Percentiles rank a stretch among this genome's conserved stretches.
phyloP scores from a whole-genome alignment of 2,329 filamentous ascomycete species.

The Penicillium sp. region DNA sequence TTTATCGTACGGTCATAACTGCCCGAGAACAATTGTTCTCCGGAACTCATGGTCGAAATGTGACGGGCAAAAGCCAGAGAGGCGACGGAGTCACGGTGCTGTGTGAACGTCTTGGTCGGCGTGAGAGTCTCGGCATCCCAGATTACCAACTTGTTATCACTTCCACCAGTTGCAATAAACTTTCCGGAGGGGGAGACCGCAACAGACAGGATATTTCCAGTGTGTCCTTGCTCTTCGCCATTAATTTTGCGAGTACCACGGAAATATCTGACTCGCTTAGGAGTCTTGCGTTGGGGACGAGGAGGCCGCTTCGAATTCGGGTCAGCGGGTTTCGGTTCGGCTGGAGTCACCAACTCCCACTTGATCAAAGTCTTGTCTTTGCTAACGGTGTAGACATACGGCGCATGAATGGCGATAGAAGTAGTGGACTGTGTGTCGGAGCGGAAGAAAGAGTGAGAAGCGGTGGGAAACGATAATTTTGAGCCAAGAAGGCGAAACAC shows the following conservation, averaged over 20 bases:
- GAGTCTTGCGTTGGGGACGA: slow-evolving; percentile 43
- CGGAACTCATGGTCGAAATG: slow-evolving; percentile 54
- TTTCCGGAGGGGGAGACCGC: slow-evolving; percentile 86
- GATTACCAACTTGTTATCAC: slow-evolving; percentile 79
- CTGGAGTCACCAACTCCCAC: slow-evolving; percentile 70
- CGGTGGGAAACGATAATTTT: slow-evolving; percentile 66
- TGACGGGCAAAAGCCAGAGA: slow-evolving; percentile 80
- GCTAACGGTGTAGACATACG: slow-evolving; percentile 82
- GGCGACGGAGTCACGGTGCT: slow-evolving; percentile 85
- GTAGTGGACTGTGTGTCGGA: slow-evolving; percentile 77
- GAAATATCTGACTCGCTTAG: slow-evolving; percentile 50
- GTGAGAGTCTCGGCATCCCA: slow-evolving; percentile 80
- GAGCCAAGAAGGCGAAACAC: slow-evolving; percentile 78
- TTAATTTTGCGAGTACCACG: slow-evolving; percentile 42
- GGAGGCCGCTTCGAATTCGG: slow-evolving; percentile 62
- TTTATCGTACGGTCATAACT: slow-evolving; percentile 93
- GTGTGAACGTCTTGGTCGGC: slow-evolving; percentile 79
- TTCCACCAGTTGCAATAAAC: slow-evolving; percentile 85
- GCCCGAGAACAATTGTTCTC: slow-evolving; percentile 86
- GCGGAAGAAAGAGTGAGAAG: slow-evolving; percentile 70
- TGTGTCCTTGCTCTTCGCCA: slow-evolving; percentile 66
- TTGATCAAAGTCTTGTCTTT: slow-evolving; percentile 84
- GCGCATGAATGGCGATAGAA: slow-evolving; percentile 72
- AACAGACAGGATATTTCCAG: slow-evolving; percentile 74
- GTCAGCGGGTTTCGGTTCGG: slow-evolving; percentile 36